A percentile compares a stretch with the other conserved stretches of the same genome.
Conservation (phyloP, 768 basidiomycete genomes). For the Calocera viscosa region DNA sequence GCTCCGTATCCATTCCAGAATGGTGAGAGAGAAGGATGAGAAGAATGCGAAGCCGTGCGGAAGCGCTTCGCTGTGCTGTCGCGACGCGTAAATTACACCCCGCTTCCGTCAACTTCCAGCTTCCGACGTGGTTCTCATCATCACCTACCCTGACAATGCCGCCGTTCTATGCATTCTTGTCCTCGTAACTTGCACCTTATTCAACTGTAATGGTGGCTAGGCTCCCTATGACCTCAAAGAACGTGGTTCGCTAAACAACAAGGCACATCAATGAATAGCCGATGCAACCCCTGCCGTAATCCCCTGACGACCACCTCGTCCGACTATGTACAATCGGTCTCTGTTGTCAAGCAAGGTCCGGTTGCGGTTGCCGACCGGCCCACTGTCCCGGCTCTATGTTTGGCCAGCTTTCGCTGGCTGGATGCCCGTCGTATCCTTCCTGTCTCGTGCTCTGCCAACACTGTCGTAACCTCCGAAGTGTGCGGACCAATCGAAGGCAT, state of each 20-base stretch:
- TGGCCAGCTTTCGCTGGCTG: no score
- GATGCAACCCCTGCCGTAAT: not conserved
- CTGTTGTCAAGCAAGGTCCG: not conserved
- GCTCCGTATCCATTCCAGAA: not conserved
- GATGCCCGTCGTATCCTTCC: not conserved
- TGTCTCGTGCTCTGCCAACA: not conserved
- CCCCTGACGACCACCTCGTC: not conserved
- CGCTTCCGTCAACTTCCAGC: no score
- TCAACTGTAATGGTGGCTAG: not conserved
- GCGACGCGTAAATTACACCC: no score
- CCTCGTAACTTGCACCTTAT: no score
- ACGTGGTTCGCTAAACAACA: not conserved
- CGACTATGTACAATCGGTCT: not conserved
- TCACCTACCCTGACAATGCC: not conserved
- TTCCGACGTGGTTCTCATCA: not conserved
- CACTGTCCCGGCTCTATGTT: not conserved
- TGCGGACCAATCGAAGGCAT: not conserved
- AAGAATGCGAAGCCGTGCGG: not conserved
- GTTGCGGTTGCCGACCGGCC: not conserved
- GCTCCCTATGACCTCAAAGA: not conserved
- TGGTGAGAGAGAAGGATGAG: not conserved
- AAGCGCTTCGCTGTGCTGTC: not conserved
- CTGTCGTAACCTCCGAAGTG: not conserved
- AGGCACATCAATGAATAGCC: not conserved
- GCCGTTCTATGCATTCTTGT: no score